A percentile compares a stretch with the other conserved stretches of the same genome.
Conservation (phyloP, 2,329 filamentous ascomycete genomes). For the Metarhizium album region DNA sequence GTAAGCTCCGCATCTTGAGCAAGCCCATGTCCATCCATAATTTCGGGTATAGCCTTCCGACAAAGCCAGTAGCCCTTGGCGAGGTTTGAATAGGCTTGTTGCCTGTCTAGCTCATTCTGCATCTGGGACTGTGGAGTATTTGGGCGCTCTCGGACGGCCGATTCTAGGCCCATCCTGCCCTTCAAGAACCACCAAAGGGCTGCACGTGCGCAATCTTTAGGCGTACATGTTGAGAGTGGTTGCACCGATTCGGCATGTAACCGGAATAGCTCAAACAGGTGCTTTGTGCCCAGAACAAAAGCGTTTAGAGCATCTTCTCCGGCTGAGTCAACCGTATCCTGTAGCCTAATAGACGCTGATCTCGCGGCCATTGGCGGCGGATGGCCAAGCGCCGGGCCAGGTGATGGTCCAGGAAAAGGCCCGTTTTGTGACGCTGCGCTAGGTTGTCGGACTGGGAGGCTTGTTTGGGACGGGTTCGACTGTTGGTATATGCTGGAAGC, state of each 20-base stretch:
- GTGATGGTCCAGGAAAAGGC: slow-evolving; percentile 4
- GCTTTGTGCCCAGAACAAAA: slow-evolving; percentile 60
- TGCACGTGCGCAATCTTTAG: slow-evolving; percentile 59
- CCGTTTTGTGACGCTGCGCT: slow-evolving; percentile 17
- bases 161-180: slow-evolving; percentile 66
- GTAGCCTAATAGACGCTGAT: slow-evolving; percentile 27
- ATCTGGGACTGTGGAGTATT: slow-evolving; percentile 37
- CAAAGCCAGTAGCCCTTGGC: slow-evolving; percentile 81
- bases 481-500: slow-evolving; percentile 19
- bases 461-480: slow-evolving; percentile 8
- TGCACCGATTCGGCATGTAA: slow-evolving; percentile 65
- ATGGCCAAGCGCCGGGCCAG: no score
- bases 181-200: slow-evolving; percentile 85
- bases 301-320: slow-evolving; percentile 56
- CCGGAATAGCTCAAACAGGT: slow-evolving; percentile 66
- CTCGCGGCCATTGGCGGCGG: slow-evolving; percentile 16
- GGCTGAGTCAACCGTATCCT: slow-evolving; percentile 33
- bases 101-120: slow-evolving; percentile 44
- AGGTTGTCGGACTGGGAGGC: slow-evolving; percentile 12
- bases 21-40: slow-evolving; percentile 31
- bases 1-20: slow-evolving; percentile 36
- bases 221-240: slow-evolving; percentile 50
- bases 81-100: slow-evolving; percentile 77
- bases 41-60: slow-evolving; percentile 40
- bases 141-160: slow-evolving; percentile 55